Evolutionary conservation across 1,139 yeast genomes (phyloP).

Genomic region (Kurtzmaniella quercitrusa): DNA sequence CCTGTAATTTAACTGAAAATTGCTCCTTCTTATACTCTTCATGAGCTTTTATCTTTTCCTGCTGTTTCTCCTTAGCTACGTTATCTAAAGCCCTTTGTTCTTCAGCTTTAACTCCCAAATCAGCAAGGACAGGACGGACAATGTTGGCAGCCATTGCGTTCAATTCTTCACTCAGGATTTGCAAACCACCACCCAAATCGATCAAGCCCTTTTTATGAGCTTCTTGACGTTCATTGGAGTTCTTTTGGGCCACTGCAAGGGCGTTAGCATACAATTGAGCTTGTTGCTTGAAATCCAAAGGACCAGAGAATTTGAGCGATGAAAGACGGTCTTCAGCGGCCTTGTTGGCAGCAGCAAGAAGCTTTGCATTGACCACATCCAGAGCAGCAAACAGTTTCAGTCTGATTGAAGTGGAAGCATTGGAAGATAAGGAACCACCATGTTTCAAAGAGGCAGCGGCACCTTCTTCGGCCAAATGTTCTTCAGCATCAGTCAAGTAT

Average conservation of each 20-base stretch:
- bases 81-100: conserved; percentile 66
- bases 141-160: conserved; percentile 77
- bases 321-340: conserved; percentile 53
- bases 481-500: conserved; percentile 25
- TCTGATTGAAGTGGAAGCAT: conserved; percentile 23
- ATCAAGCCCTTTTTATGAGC: conserved; percentile 50
- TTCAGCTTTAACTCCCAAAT: conserved; percentile 67
- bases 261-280: conserved; percentile 45
- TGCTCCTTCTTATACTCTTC: conserved; percentile 48
- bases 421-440: conserved; percentile 21
- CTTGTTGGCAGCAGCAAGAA: conserved; percentile 57
- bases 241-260: conserved; percentile 65
- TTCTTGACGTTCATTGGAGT: conserved; percentile 52
- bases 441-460: conserved; percentile 36
- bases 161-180: conserved; percentile 71
- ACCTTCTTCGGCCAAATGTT: conserved; percentile 33
- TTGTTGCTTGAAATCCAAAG: conserved; percentile 34
- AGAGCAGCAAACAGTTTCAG: conserved; percentile 35
- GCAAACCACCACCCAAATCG: conserved; percentile 86
- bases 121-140: conserved; percentile 81
- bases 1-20: conserved; percentile 47
- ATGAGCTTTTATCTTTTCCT: conserved; percentile 31
- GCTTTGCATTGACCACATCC: conserved; percentile 49
- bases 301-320: conserved; percentile 28
- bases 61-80: conserved; percentile 24